Evolutionary conservation across 2,329 filamentous ascomycete species (phyloP).

Genomic region (Kalaharituber pfeilii): DNA sequence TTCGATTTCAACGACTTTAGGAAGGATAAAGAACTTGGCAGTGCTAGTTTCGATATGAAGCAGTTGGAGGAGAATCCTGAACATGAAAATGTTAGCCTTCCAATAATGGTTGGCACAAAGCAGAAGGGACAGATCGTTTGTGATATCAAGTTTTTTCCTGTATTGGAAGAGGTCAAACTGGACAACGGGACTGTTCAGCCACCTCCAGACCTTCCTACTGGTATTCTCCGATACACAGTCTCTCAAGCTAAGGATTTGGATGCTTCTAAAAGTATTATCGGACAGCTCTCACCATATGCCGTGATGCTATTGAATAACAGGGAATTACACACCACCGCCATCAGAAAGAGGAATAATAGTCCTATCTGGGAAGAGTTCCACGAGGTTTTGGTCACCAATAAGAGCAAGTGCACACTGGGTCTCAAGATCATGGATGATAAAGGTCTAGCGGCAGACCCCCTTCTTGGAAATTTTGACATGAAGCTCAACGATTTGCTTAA

Average conservation of each 20-base stretch:
- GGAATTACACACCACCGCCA: constrained; percentile 74
- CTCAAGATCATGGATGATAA: constrained; percentile 91
- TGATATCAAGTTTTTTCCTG: constrained; percentile 89
- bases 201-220: constrained; percentile 75
- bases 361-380: constrained; percentile 91
- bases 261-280: constrained; percentile 76
- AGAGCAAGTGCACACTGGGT: constrained; percentile 75
- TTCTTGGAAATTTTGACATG: constrained; percentile 85
- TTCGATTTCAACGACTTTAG: constrained; percentile 92
- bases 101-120: constrained; percentile 71
- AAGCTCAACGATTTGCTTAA: constrained; percentile 87
- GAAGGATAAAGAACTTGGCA: constrained; percentile 89
- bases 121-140: constrained; percentile 60
- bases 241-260: constrained; percentile 96
- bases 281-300: constrained; percentile 80
- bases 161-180: constrained; percentile 53
- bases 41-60: constrained; percentile 71
- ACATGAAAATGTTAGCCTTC: constrained; percentile 69
- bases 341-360: constrained; percentile 91
- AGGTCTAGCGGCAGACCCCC: constrained; percentile 63
- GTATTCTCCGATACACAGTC: constrained; percentile 81
- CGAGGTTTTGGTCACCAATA: constrained; percentile 87
- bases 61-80: constrained; percentile 58
- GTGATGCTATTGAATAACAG: constrained; percentile 78
- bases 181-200: constrained; percentile 64